Evolutionary conservation across 2,329 filamentous ascomycete genomes (phyloP).

Genomic region (Ceratocystis ficicola): DNA sequence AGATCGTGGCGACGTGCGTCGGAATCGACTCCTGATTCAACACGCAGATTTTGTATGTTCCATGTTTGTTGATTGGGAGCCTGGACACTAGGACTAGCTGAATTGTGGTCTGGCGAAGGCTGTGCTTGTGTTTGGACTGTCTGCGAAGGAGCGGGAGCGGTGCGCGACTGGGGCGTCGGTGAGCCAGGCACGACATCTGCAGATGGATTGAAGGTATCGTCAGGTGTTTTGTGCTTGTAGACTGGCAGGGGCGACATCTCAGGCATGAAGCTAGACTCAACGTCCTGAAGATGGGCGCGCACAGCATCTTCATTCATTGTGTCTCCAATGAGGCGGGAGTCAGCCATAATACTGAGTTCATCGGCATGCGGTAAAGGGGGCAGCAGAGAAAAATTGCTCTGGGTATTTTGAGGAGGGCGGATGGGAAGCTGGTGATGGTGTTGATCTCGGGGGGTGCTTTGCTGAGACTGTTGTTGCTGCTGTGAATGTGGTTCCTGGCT

Average conservation of each 20-base stretch:
- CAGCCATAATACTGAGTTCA: slow-evolving; percentile 26
- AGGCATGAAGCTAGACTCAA: slow-evolving; percentile 54
- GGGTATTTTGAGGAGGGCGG: neutral
- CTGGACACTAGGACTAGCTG: neutral
- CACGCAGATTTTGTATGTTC: neutral
- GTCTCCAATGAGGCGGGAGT: slow-evolving; percentile 31
- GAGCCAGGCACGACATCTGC: slow-evolving; percentile 21
- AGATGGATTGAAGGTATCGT: slow-evolving; percentile 51
- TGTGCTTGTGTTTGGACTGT: neutral
- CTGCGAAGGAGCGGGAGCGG: neutral
- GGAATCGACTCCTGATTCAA: neutral
- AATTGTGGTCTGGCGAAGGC: neutral
- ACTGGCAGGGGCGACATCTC: slow-evolving; percentile 44
- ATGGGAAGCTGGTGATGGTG: slow-evolving; percentile 10
- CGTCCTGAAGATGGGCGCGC: slow-evolving; percentile 46
- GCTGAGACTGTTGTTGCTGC: neutral
- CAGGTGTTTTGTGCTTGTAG: slow-evolving; percentile 33
- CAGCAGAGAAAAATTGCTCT: slow-evolving; percentile 17
- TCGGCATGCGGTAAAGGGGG: slow-evolving; percentile 18
- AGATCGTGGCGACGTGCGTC: neutral
- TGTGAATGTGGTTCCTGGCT: neutral
- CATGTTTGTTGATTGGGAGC: neutral
- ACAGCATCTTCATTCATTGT: slow-evolving; percentile 43
- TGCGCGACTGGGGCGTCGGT: slow-evolving; percentile 23
- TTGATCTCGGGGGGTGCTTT: neutral